Percentiles rank a stretch among this genome's conserved stretches.
Evolutionary conservation across 2,329 filamentous ascomycete species (phyloP).

Genomic region (Penicillium frequentans): DNA sequence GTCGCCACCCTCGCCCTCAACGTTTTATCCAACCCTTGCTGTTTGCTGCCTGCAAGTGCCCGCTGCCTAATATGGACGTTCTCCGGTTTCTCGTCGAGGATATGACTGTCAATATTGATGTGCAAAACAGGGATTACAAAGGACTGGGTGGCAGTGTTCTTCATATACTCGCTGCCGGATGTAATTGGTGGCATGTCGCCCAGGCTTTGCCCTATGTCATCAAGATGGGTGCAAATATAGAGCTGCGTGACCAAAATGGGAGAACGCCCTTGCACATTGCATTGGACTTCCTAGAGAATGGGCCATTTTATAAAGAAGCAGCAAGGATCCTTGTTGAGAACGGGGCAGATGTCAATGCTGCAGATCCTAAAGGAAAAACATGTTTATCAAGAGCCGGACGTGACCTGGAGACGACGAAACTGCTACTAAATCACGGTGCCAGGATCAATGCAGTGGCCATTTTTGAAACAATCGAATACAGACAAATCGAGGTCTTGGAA

Average conservation of each 20-base stretch:
- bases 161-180: constrained; percentile 5
- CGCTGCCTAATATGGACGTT: constrained; percentile 12
- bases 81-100: constrained; percentile 6
- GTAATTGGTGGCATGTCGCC: constrained; percentile 10
- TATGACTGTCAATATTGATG: constrained; percentile 2
- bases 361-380: neutral
- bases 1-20: neutral
- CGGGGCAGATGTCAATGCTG: constrained; percentile 9
- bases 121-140: neutral
- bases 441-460: neutral
- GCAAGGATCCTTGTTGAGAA: neutral
- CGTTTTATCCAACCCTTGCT: neutral
- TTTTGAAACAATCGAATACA: neutral
- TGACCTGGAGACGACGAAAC: constrained; percentile 2
- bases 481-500: neutral
- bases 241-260: constrained; percentile 5
- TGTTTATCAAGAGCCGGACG: constrained; percentile 6
- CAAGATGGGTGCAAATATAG: constrained; percentile 9
- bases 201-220: constrained; percentile 15
- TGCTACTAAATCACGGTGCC: constrained; percentile 6
- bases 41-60: constrained; percentile 1
- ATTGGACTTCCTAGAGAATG: neutral
- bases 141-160: neutral
- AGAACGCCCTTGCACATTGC: constrained; percentile 7
- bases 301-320: constrained; percentile 5